Evolutionary conservation across 2,329 filamentous ascomycete genomes (phyloP).

Genomic region (Hypoxylon sp.): DNA sequence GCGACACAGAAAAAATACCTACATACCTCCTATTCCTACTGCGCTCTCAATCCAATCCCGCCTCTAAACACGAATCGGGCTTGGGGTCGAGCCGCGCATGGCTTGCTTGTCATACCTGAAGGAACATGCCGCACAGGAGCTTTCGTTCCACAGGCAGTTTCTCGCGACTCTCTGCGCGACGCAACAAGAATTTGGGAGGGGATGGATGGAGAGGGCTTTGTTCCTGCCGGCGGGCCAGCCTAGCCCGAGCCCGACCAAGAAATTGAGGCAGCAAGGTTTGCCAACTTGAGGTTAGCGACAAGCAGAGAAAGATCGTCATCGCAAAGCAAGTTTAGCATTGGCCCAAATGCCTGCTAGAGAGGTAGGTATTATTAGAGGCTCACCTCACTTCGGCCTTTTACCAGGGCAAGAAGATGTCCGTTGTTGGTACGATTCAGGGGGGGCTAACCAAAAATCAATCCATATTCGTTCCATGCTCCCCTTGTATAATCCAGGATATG

Average conservation of each 20-base stretch:
- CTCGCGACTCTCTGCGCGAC: slow-evolving; percentile 29
- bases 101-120: slow-evolving; percentile 21
- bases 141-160: slow-evolving; percentile 32
- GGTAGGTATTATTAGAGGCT: not conserved
- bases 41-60: not conserved
- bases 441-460: too few relatives aligned
- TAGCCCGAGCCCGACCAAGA: slow-evolving; percentile 10
- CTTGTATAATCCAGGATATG: too few relatives aligned
- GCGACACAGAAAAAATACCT: slow-evolving; percentile 15
- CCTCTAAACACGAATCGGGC: slow-evolving; percentile 22
- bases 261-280: slow-evolving; percentile 1
- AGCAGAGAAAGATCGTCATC: slow-evolving; percentile 19
- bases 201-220: too few relatives aligned
- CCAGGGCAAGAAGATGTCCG: slow-evolving; percentile 3
- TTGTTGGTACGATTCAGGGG: slow-evolving; percentile 12
- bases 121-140: slow-evolving; percentile 20
- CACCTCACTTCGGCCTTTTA: slow-evolving; percentile 7
- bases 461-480: too few relatives aligned
- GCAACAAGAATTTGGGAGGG: too few relatives aligned
- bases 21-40: slow-evolving; percentile 4
- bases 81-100: slow-evolving; percentile 30
- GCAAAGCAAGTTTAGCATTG: slow-evolving; percentile 16
- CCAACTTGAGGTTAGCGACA: slow-evolving; percentile 8
- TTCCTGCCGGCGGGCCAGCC: slow-evolving; percentile 8
- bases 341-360: slow-evolving; percentile 10